Conservation (phyloP, 192 early-diverging fungal species). For the Linnemannia exigua region DNA sequence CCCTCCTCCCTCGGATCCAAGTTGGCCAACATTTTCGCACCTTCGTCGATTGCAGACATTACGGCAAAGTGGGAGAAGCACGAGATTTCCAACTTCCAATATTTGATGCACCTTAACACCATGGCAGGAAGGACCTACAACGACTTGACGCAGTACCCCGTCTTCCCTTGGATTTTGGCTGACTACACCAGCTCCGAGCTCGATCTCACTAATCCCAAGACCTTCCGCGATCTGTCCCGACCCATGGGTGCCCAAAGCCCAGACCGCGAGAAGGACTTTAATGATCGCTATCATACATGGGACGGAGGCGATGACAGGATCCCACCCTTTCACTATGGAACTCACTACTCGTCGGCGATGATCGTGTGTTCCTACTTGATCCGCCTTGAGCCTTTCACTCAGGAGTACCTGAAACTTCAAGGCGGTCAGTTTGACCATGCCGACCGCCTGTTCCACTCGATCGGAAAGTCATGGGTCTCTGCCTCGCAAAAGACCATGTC, state of each 20-base stretch:
- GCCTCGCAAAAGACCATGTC: slow-evolving; percentile 80
- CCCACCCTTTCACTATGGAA: slow-evolving; percentile 93
- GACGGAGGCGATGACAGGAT: slow-evolving; percentile 63
- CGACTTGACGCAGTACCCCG: slow-evolving; percentile 96
- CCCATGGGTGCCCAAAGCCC: slow-evolving; percentile 92
- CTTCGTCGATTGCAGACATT: slow-evolving; percentile 73
- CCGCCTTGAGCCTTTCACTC: slow-evolving; percentile 92
- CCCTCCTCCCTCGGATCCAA: slow-evolving; percentile 59
- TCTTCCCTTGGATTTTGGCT: slow-evolving; percentile 94
- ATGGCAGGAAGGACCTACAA: slow-evolving; percentile 87
- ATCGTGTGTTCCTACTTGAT: slow-evolving; percentile 92
- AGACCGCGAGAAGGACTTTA: slow-evolving; percentile 74
- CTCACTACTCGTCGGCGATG: slow-evolving; percentile 96
- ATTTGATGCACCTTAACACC: slow-evolving; percentile 94
- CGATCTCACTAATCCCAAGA: slow-evolving; percentile 80
- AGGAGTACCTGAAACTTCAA: slow-evolving; percentile 81
- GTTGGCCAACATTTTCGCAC: slow-evolving; percentile 75
- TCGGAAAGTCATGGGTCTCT: slow-evolving; percentile 82
- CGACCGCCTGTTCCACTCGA: slow-evolving; percentile 84
- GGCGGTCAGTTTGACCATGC: slow-evolving; percentile 90
- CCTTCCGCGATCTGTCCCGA: slow-evolving; percentile 91
- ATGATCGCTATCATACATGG: slow-evolving; percentile 74
- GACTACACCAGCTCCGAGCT: slow-evolving; percentile 86
- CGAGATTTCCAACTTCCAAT: slow-evolving; percentile 97
- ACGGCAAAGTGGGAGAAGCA: slow-evolving; percentile 87